Evolutionary conservation across 2,329 filamentous ascomycete species (phyloP), one percentile per base, ranked within the genome.

Genomic region (Colletotrichum sp.): DNA sequence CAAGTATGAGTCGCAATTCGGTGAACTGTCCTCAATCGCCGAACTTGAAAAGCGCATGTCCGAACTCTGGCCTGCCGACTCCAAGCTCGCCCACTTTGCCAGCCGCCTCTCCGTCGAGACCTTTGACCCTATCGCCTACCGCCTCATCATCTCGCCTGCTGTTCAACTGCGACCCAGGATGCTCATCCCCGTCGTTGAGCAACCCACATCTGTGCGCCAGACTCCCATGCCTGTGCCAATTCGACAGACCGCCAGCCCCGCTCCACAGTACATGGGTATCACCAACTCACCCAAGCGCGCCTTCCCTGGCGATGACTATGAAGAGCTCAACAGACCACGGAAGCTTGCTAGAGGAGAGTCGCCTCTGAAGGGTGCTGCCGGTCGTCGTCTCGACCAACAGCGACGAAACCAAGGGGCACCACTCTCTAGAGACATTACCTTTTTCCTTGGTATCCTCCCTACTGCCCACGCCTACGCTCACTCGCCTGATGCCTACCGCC

Each of bases 41-140:
- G 97, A 97, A 82, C 89, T 99, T 18, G 97, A 99, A 84, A 94
- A 93, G 80, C 93, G 97, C 62, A 98, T 99, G 96, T 91, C 91
- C 26, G 96, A 98, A 81, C 89, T 98, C n/a, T 99, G 95, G 84
- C 96, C 96, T 1, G 93, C 96, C 74, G 96, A 98, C 80, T 93
- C 95, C 5, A 93, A 91, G 71, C 89, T 98, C 52, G 86, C 89
- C 16, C 92, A 92, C 76, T 98, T 98, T 83, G 90, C 92, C 13
- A 91, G 93, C 75, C 94, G 96, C 38, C 98, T 94, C 83, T 91
- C 93, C 6, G 89, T 90, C 1, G 89, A 92, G 21, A 91, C 89
- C 24, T 98, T 98, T 81, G 94, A 98, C 82, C 96, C 96, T 4
- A 94, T 96, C 28, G 89, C 90, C 12, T 92, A 95, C n/a, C 94